phyloP scores from a whole-genome alignment of 331 rosid genomes.

The Cydonia oblonga region DNA sequence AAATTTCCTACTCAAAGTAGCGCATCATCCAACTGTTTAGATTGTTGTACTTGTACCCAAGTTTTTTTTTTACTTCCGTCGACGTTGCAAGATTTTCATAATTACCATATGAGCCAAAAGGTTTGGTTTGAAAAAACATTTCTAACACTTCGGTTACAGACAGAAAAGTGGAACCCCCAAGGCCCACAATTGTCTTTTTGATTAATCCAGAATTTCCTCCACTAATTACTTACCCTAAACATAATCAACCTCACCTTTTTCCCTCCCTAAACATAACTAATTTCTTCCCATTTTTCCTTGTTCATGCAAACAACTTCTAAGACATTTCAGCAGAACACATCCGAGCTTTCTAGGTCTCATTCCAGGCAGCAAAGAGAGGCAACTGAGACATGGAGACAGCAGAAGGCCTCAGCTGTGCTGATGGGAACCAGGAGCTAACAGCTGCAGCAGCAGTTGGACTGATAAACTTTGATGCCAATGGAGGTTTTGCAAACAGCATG shows the following conservation, averaged over 20 bases:
- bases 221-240: slow-evolving; percentile 15
- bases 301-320: slow-evolving; percentile 23
- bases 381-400: slow-evolving; percentile 65
- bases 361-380: slow-evolving; percentile 93
- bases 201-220: slow-evolving; percentile 34
- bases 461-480: slow-evolving; percentile 40
- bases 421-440: slow-evolving; percentile 57
- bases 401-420: slow-evolving; percentile 67
- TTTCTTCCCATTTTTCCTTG: neutral
- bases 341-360: slow-evolving; percentile 15
- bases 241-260: neutral
- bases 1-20: no score
- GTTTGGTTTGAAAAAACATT: slow-evolving; percentile 31
- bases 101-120: slow-evolving; percentile 41
- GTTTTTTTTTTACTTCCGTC: slow-evolving; percentile 14
- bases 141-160: slow-evolving; percentile 9
- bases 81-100: slow-evolving; percentile 27
- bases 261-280: neutral
- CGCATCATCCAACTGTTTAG: neutral
- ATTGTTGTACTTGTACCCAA: neutral
- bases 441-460: slow-evolving; percentile 19
- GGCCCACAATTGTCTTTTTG: slow-evolving; percentile 15
- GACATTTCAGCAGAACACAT: slow-evolving; percentile 2
- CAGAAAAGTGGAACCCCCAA: slow-evolving; percentile 28
- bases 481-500: slow-evolving; percentile 45